phyloP scores from a whole-genome alignment of 805 yeast species.

The Kodamaea nitidulidarum region DNA sequence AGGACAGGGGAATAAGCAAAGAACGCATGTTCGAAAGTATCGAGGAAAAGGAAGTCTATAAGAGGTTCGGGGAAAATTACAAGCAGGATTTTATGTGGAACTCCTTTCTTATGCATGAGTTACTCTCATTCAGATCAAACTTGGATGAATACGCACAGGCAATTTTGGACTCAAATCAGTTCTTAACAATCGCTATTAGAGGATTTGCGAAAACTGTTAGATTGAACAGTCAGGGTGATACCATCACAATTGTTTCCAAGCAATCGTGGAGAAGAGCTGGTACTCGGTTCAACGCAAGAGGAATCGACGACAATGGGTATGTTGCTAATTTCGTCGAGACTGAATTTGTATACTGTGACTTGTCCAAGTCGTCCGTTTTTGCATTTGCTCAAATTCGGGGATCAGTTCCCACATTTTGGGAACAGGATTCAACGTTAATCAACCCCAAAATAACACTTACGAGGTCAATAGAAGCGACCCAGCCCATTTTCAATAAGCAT shows the following conservation, averaged over 20 bases:
- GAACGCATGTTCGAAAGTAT: slow-evolving; percentile 15
- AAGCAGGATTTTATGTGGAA: slow-evolving; percentile 97
- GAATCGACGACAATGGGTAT: slow-evolving; percentile 71
- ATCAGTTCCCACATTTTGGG: slow-evolving; percentile 96
- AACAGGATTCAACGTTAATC: slow-evolving; percentile 88
- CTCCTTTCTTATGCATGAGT: slow-evolving; percentile 80
- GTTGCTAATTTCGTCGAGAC: slow-evolving; percentile 54
- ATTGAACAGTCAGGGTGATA: slow-evolving; percentile 36
- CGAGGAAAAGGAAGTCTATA: slow-evolving; percentile 5
- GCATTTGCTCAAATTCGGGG: slow-evolving; percentile 92
- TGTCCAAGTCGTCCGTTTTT: slow-evolving; percentile 48
- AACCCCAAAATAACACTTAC: slow-evolving; percentile 88
- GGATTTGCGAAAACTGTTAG: slow-evolving; percentile 86
- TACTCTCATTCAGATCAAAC: slow-evolving; percentile 68
- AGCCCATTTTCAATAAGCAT: slow-evolving; percentile 83
- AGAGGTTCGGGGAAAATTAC: slow-evolving; percentile 38
- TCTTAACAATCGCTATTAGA: slow-evolving; percentile 85
- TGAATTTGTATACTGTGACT: slow-evolving; percentile 63
- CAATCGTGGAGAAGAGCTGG: slow-evolving; percentile 99
- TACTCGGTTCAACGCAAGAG: slow-evolving; percentile 94
- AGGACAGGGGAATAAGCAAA: slow-evolving; percentile 59
- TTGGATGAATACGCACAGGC: slow-evolving; percentile 57
- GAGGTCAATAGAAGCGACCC: slow-evolving; percentile 86
- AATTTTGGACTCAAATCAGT: slow-evolving; percentile 68
- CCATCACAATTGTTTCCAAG: slow-evolving; percentile 78